Base-by-base conservation (phyloP, 1,139 yeast species). In the Lodderomyces orthopsilosis region DNA sequence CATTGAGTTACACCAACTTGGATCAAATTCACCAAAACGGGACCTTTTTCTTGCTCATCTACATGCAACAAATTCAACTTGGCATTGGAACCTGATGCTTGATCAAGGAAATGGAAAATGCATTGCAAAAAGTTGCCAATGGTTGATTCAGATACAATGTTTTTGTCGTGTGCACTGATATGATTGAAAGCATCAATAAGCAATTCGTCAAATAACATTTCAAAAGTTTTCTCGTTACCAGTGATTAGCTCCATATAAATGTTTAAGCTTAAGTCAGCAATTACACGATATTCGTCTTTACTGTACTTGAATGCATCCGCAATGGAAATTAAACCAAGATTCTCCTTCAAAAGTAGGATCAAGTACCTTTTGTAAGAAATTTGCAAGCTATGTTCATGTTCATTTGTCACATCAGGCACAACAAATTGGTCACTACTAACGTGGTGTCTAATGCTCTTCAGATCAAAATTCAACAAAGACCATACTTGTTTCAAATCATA, bases 181-280 rank as follows among this genome's bases (percentile, higher is more conserved):
- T 59, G 57, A 44, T 72, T 65, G 3, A 63, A 46, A 6, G 45
- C 37, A 10, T 37, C 38, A 1, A 54, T 55, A 9, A 72, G 52
- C 35, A 71, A 50, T 1, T 49, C 39, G 39, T 59, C 58, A 43
- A 73, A 66, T 14, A 73, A 68, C 2, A 62, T 63, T 14, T 65
- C 65, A 48, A 82, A 79, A 42, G 75, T 73, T 0, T 66, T 42
- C 51, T 84, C 90, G 19, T 74, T 66, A 0, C 88, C 90, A 46
- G 76, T 78, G 0, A 82, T 52, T 26, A 84, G 54, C 2, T 30
- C 68, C 68, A 36, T 79, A 57, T 6, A 83, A 51, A 7, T 68
- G 65, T 40, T 83, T 61, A 2, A 57, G 21, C 56, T 30, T 7
- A 30, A 15, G 15, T 30, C 34, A 15, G 34, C 34, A 15, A 30